phyloP scores from a whole-genome alignment of 1,139 yeast genomes.

The Groenewaldozyma sp. region DNA sequence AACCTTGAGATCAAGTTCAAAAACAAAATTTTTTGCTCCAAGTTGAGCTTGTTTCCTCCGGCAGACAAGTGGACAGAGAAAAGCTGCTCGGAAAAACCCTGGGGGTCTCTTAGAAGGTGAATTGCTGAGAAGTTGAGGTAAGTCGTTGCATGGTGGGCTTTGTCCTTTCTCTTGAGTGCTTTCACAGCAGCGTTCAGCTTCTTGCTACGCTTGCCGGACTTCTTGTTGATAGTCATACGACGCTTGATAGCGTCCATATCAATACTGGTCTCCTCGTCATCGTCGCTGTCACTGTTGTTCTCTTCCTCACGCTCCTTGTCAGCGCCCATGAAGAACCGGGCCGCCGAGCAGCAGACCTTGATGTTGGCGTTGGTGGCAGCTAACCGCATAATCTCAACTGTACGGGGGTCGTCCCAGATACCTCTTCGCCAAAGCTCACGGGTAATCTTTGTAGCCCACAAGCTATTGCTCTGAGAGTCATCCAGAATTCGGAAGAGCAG shows the following conservation, averaged over 20 bases:
- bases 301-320: conserved; percentile 91
- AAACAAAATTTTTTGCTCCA: conserved; percentile 83
- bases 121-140: conserved; percentile 89
- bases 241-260: conserved; percentile 54
- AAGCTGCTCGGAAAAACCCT: conserved; percentile 86
- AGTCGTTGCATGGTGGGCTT: conserved; percentile 41
- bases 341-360: conserved; percentile 86
- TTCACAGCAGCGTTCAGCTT: conserved; percentile 68
- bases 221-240: conserved; percentile 74
- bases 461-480: conserved; percentile 61
- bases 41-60: conserved; percentile 51
- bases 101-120: conserved; percentile 91
- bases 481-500: conserved; percentile 67
- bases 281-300: conserved; percentile 63
- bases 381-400: conserved; percentile 94
- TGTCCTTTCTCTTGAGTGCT: conserved; percentile 44
- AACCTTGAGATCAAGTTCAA: conserved; percentile 81
- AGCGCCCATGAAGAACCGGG: conserved; percentile 83
- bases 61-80: conserved; percentile 66
- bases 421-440: conserved; percentile 96
- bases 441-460: conserved; percentile 94
- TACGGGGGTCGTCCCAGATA: conserved; percentile 94
- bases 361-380: conserved; percentile 84
- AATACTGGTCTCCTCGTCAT: conserved; percentile 52
- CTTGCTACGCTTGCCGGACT: conserved; percentile 68